These are phyloP conservation scores for Telfairia occidentalis DNA, from an alignment of 331 rosid genomes.

Conservation along the genomic window DNA sequence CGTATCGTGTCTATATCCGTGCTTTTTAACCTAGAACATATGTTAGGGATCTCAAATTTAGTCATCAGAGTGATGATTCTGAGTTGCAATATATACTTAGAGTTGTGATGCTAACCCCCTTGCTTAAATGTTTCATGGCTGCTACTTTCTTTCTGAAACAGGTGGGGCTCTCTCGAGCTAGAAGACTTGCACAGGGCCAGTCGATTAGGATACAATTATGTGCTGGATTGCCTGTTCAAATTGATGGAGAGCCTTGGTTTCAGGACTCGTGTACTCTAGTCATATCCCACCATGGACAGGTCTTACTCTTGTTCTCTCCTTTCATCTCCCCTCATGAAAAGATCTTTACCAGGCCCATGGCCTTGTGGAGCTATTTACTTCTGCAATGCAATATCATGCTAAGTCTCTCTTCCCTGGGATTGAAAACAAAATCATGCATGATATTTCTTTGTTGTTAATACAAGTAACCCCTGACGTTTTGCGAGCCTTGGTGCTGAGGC, in stretches of 20 bases:
- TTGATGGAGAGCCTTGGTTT: constrained; percentile 98
- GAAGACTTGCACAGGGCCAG: constrained; percentile 95
- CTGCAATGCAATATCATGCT: background rate
- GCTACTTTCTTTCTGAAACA: constrained; percentile 27
- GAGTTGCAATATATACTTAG: background rate
- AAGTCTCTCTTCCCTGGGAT: background rate
- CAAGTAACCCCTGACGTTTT: background rate
- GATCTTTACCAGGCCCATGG: background rate
- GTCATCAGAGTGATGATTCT: background rate
- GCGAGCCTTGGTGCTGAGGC: background rate
- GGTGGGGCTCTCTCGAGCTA: constrained; percentile 98
- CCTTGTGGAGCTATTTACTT: background rate
- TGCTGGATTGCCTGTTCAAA: constrained; percentile 79
- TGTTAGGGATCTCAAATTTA: background rate
- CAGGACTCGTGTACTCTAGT: constrained; percentile 63
- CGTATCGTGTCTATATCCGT: too few relatives aligned
- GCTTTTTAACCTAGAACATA: too few relatives aligned
- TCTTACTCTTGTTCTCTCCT: constrained; percentile 18
- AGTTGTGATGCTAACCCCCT: background rate
- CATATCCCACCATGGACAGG: constrained; percentile 95
- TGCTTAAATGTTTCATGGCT: constrained; percentile 20
- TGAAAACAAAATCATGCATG: background rate
- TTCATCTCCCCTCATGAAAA: background rate
- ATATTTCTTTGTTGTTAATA: background rate
- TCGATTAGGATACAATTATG: constrained; percentile 68